Evolutionary conservation across 1,284 basidiomycete genomes (phyloP).

Genomic region (Puccinia polysora): DNA sequence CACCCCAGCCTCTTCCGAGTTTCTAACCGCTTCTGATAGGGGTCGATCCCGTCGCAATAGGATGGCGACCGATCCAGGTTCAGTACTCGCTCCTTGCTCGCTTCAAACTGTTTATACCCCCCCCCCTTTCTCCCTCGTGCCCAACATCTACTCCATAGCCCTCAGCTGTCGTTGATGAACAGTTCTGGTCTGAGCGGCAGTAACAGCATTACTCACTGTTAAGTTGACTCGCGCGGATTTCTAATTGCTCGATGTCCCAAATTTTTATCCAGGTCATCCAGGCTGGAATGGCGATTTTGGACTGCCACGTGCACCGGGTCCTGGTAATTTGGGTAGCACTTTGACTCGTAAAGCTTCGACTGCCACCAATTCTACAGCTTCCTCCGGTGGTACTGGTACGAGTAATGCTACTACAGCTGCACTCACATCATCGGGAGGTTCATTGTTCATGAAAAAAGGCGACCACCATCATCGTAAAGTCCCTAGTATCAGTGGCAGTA

Average conservation of each 20-base stretch:
- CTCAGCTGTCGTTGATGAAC: no score
- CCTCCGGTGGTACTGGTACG: not conserved
- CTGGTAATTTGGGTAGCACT: conserved; percentile 22
- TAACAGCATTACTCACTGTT: no score
- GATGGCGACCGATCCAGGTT: conserved; percentile 32
- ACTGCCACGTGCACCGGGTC: conserved; percentile 44
- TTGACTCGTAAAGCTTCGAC: conserved; percentile 23
- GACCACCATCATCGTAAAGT: conserved; percentile 34
- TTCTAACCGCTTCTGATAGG: not conserved
- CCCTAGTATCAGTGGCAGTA: conserved; percentile 18
- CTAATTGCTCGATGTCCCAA: not conserved
- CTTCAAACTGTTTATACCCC: no score
- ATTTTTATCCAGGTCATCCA: not conserved
- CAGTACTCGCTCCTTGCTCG: conserved; percentile 3
- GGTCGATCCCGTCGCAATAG: conserved; percentile 24
- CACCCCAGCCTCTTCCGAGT: conserved; percentile 15
- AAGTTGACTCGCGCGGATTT: no score
- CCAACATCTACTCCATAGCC: no score
- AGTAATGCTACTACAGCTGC: not conserved
- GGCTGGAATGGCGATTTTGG: conserved; percentile 41
- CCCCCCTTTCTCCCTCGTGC: not conserved
- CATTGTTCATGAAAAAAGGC: conserved; percentile 35
- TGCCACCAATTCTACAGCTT: conserved; percentile 5
- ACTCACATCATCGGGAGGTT: not conserved
- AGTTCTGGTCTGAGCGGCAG: no score